Conservation (phyloP, 2,329 filamentous ascomycete genomes). For the Fusarium subglutinans region DNA sequence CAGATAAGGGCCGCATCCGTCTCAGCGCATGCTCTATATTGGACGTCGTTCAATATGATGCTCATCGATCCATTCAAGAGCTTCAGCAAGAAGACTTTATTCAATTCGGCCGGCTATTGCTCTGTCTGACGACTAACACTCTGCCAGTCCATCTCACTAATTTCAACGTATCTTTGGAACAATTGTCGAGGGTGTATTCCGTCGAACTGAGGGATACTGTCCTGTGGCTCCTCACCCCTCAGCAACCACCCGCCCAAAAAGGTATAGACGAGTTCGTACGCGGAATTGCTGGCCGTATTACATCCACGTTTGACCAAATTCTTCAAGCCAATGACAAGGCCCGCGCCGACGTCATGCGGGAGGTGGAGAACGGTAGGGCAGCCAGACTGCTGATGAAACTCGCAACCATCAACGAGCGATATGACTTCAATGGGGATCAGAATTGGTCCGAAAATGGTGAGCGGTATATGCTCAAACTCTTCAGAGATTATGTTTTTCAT, state of each 20-base stretch:
- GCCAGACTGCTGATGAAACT: constrained; percentile 85
- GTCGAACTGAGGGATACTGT: constrained; percentile 81
- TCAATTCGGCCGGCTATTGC: constrained; percentile 83
- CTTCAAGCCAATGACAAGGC: constrained; percentile 83
- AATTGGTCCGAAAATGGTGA: constrained; percentile 94
- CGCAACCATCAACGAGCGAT: constrained; percentile 87
- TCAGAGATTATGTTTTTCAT: constrained; percentile 97
- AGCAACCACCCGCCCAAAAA: constrained; percentile 66
- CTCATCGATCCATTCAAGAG: constrained; percentile 72
- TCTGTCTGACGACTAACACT: constrained; percentile 82
- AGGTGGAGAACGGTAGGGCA: constrained; percentile 89
- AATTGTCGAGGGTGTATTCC: constrained; percentile 80
- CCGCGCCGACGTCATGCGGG: constrained; percentile 75
- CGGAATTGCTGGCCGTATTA: constrained; percentile 80
- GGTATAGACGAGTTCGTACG: constrained; percentile 81
- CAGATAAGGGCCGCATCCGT: constrained; percentile 88
- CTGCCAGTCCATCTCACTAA: constrained; percentile 64
- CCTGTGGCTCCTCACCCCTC: constrained; percentile 79
- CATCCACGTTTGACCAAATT: constrained; percentile 77
- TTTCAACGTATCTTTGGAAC: constrained; percentile 76
- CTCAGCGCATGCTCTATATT: constrained; percentile 88
- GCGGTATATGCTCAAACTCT: constrained; percentile 91
- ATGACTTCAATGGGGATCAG: constrained; percentile 80
- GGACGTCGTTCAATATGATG: constrained; percentile 87
- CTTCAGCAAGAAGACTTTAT: constrained; percentile 88